These are phyloP conservation scores for Panicum hallii DNA, from an alignment of 202 grass and related monocot species.

Conservation along the genomic window DNA sequence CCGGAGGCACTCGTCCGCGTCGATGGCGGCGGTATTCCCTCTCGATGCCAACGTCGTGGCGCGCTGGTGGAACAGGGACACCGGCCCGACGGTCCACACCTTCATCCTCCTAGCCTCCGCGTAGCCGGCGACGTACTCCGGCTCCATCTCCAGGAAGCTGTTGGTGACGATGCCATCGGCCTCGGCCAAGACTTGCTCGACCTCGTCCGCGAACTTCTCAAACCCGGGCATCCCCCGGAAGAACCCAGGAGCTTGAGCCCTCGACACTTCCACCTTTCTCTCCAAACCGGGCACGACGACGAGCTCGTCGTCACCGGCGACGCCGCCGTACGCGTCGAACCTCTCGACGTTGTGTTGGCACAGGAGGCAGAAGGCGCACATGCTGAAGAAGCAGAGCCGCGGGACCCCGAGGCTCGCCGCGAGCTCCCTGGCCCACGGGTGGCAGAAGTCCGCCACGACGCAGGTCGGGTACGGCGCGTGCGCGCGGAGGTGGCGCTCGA, in stretches of 20 bases:
- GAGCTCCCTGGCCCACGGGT: slow-evolving; percentile 54
- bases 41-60: neutral
- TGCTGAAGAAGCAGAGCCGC: slow-evolving; percentile 57
- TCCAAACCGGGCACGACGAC: slow-evolving; percentile 54
- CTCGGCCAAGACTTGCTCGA: slow-evolving; percentile 35
- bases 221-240: slow-evolving; percentile 4
- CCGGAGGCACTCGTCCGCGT: slow-evolving; percentile 28
- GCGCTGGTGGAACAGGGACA: slow-evolving; percentile 47
- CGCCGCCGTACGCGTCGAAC: slow-evolving; percentile 34
- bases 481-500: slow-evolving; percentile 43
- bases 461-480: slow-evolving; percentile 37
- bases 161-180: slow-evolving; percentile 56
- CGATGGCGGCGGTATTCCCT: slow-evolving; percentile 40
- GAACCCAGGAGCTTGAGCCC: slow-evolving; percentile 28
- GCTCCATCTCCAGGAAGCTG: slow-evolving; percentile 26
- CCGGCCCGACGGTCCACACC: slow-evolving; percentile 51
- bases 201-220: slow-evolving; percentile 18
- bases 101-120: slow-evolving; percentile 30
- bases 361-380: slow-evolving; percentile 53
- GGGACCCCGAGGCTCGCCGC: slow-evolving; percentile 48
- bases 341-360: slow-evolving; percentile 42
- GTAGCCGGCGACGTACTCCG: slow-evolving; percentile 45
- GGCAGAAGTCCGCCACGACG: slow-evolving; percentile 60
- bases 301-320: slow-evolving; percentile 21
- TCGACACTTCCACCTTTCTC: slow-evolving; percentile 36